Evolutionary conservation across 75 land plant species (phyloP), one percentile per base, ranked within the genome.

Genomic region (Isoetes taiwanensis): DNA sequence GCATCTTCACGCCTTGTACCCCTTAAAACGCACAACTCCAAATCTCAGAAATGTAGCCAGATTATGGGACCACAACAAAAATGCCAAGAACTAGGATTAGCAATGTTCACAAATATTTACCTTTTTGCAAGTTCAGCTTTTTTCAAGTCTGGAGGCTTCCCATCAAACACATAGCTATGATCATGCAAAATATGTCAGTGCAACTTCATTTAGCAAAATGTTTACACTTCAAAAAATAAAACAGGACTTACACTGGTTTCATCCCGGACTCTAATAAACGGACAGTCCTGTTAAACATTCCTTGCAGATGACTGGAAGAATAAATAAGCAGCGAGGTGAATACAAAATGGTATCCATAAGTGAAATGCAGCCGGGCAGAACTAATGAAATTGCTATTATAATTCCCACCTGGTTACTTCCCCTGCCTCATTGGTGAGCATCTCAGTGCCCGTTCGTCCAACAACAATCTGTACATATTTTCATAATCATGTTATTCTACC

Each of bases 371-470:
- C 9, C 39, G 39, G 12, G 12, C 9, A 37, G 12, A 37, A 37
- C 9, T 37, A 37, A 9, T 9, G 14, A 37, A 9, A 37, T 37
- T 14, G 14, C 14, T 9, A 8, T n/a, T 20, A 14, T 27, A 8
- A 24, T 34, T 67, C 25, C 52, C 26, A 74, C 97, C 97, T 91
- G 3, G 97, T 91, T 14, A 91, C 83, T 72, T 91, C 97, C 61
- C 97, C 97, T 40, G 89, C 97, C 58, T 91, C 97, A 75, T 87
- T 91, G 12, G 97, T 87, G 16, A 91, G 85, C 74, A 57, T 83
- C 48, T 87, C 95, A 52, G 75, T 81, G n/a, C 97, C 97, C 43
- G 58, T 75, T 41, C 97, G 78, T 24, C 97, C 97, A 26, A 91
- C 94, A 28, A 87, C 97, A 72, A 87, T 91, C 97, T 90, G 78